A percentile compares a stretch with the other conserved stretches of the same genome.
Conservation (phyloP, 2,329 filamentous ascomycete species). For the Alternaria sp. region DNA sequence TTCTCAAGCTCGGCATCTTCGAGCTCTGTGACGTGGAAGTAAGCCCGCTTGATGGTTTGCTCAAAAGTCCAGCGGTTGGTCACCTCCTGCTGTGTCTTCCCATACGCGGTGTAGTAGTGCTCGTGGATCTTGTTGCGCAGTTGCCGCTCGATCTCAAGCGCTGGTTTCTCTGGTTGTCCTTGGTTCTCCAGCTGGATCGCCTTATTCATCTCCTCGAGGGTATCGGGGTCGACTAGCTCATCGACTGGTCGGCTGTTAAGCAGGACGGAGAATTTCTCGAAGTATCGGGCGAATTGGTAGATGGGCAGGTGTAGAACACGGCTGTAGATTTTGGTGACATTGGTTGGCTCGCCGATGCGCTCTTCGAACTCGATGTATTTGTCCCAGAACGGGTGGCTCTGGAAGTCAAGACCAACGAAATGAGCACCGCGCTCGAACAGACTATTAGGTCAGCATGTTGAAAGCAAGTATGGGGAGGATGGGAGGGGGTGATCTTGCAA, state of each 20-base stretch:
- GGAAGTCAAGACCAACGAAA: conserved; percentile 88
- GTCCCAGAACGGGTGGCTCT: conserved; percentile 97
- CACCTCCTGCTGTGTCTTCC: conserved; percentile 82
- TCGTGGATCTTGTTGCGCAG: conserved; percentile 80
- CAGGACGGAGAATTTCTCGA: conserved; percentile 83
- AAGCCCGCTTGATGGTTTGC: conserved; percentile 91
- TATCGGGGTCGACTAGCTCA: conserved; percentile 74
- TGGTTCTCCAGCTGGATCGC: conserved; percentile 72
- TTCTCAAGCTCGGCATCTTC: conserved; percentile 84
- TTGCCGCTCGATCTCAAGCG: conserved; percentile 83
- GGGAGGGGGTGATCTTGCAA: conserved; percentile 22
- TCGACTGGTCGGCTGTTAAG: conserved; percentile 72
- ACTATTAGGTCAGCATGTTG: conserved; percentile 56
- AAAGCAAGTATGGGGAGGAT: neutral
- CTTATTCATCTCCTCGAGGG: conserved; percentile 69
- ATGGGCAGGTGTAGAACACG: conserved; percentile 89
- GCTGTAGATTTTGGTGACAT: conserved; percentile 81
- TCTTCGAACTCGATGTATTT: conserved; percentile 98
- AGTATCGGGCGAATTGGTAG: conserved; percentile 95
- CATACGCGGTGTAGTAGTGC: conserved; percentile 81
- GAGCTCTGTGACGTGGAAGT: conserved; percentile 94
- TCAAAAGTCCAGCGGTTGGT: conserved; percentile 95
- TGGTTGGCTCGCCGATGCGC: conserved; percentile 63
- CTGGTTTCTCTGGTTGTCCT: conserved; percentile 63
- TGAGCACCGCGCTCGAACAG: conserved; percentile 89